phyloP scores from a whole-genome alignment of 345 rosid genomes.

The Salix exigua region DNA sequence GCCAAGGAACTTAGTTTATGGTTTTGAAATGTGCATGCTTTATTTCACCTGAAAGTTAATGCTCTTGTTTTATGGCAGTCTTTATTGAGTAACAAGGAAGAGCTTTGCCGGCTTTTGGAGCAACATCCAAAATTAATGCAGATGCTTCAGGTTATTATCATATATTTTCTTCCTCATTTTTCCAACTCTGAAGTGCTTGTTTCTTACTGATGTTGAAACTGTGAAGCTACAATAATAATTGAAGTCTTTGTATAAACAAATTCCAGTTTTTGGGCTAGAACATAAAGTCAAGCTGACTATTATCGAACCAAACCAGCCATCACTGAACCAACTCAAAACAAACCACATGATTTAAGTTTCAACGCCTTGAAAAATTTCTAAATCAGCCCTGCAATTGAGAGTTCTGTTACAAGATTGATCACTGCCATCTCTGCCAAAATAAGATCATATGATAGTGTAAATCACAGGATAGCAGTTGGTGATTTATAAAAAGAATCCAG shows the following conservation, averaged over 20 bases:
- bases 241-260: neutral
- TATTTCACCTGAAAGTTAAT: neutral
- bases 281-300: neutral
- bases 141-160: slow-evolving; percentile 81
- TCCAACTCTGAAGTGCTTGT: neutral
- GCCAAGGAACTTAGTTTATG: neutral
- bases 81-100: slow-evolving; percentile 80
- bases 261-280: too few relatives aligned
- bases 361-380: neutral
- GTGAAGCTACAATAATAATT: neutral
- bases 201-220: neutral
- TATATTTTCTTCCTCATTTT: neutral
- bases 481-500: neutral
- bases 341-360: neutral
- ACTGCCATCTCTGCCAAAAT: neutral
- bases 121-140: slow-evolving; percentile 94
- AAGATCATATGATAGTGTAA: neutral
- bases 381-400: neutral
- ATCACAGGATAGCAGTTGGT: neutral
- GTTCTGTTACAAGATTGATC: neutral
- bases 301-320: neutral
- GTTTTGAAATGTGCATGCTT: neutral
- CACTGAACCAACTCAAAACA: neutral
- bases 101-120: slow-evolving; percentile 96
- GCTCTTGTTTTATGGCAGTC: slow-evolving; percentile 48